phyloP scores from a whole-genome alignment of 2,329 filamentous ascomycete genomes.

The Fusarium sp. region DNA sequence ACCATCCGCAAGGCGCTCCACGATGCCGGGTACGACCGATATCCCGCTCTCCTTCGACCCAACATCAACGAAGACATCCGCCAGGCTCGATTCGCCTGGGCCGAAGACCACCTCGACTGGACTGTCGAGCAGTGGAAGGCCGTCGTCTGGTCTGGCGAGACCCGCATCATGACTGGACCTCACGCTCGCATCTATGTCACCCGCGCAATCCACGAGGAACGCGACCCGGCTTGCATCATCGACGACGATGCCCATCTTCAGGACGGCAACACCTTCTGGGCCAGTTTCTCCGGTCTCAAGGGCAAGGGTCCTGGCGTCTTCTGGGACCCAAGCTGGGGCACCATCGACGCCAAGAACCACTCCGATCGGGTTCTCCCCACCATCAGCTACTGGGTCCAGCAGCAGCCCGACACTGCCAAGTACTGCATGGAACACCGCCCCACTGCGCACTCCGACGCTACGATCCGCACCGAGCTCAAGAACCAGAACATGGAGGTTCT shows the following conservation, averaged over 20 bases:
- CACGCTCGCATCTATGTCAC: conserved; percentile 13
- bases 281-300: conserved; percentile 13
- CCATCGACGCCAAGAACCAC: conserved; percentile 2
- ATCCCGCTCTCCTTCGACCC: conserved; percentile 16
- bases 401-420: not conserved
- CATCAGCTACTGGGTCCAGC: conserved; percentile 3
- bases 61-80: conserved; percentile 15
- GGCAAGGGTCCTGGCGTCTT: conserved; percentile 13
- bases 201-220: conserved; percentile 14
- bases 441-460: not conserved
- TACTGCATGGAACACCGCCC: conserved; percentile 8
- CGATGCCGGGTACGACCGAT: conserved; percentile 17
- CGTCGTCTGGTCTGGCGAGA: conserved; percentile 21
- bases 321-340: conserved; percentile 9
- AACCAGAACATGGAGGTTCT: not conserved
- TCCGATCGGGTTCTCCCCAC: not conserved
- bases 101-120: conserved; percentile 16
- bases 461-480: conserved; percentile 6
- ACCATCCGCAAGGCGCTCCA: conserved; percentile 15
- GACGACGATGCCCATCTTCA: not conserved
- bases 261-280: conserved; percentile 1
- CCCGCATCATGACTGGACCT: not conserved
- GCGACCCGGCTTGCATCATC: conserved; percentile 17
- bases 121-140: conserved; percentile 26
- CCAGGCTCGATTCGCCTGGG: conserved; percentile 20